Percentiles rank a stretch among this genome's conserved stretches.
phyloP scores from a whole-genome alignment of 2,329 filamentous ascomycete genomes.

The Alternaria novae-zelandiae region DNA sequence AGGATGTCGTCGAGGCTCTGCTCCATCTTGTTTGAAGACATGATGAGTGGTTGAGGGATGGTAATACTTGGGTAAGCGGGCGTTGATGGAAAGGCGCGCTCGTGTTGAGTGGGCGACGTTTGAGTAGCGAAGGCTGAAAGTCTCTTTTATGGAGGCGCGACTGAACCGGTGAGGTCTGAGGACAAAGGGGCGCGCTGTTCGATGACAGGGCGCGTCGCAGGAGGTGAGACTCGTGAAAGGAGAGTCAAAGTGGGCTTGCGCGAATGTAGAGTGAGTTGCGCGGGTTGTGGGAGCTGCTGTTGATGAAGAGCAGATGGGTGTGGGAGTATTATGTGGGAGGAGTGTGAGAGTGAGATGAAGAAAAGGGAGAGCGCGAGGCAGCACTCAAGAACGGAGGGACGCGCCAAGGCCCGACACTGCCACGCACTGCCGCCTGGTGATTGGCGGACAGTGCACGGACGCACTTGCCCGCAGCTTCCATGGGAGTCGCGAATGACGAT shows the following conservation, averaged over 20 bases:
- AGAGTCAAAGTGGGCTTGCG: conserved; percentile 18
- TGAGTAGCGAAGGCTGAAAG: conserved; percentile 7
- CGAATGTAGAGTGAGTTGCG: conserved; percentile 19
- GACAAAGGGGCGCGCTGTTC: conserved; percentile 27
- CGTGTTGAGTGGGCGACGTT: conserved; percentile 14
- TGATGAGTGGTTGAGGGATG: conserved; percentile 24
- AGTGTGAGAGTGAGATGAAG: conserved; percentile 15
- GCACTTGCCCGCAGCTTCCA: conserved; percentile 27
- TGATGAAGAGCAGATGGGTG: conserved; percentile 15
- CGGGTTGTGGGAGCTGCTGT: conserved; percentile 11
- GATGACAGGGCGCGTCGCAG: conserved; percentile 27
- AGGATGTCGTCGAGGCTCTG: conserved; percentile 98
- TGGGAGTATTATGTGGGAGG: conserved; percentile 4
- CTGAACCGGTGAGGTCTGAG: conserved; percentile 4
- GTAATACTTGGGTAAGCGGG: conserved; percentile 20
- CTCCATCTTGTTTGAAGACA: conserved; percentile 77
- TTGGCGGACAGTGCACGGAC: conserved; percentile 10
- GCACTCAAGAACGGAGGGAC: conserved; percentile 20
- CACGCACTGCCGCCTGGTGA: conserved; percentile 5
- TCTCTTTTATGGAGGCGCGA: conserved; percentile 18
- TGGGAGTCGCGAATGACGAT: conserved; percentile 20
- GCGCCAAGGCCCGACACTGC: conserved; percentile 13
- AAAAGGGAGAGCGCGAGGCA: conserved; percentile 19
- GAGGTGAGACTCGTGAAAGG: conserved; percentile 14
- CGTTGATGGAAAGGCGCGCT: conserved; percentile 17